Evolutionary conservation across 2,329 filamentous ascomycete genomes (phyloP).

Genomic region (Venturia pyrina): DNA sequence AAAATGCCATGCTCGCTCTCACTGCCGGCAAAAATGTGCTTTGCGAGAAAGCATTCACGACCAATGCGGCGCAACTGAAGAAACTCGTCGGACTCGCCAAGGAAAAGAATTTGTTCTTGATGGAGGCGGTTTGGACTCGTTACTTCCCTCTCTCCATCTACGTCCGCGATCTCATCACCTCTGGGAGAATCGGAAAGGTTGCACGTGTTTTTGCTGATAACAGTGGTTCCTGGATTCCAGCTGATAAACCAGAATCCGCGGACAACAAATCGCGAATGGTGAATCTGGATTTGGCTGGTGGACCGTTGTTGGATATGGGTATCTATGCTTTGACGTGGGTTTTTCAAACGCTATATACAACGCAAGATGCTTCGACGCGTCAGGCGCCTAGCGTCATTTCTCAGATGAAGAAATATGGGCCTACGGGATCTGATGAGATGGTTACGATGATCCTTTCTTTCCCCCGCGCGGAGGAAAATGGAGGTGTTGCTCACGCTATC

Average conservation of each 20-base stretch:
- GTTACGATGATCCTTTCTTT: conserved; percentile 73
- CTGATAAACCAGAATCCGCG: conserved; percentile 16
- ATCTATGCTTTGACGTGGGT: conserved; percentile 88
- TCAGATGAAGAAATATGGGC: conserved; percentile 60
- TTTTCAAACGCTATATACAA: conserved; percentile 77
- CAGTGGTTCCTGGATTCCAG: conserved; percentile 31
- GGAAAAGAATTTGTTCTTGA: conserved; percentile 48
- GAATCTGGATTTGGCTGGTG: conserved; percentile 72
- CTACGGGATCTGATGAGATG: conserved; percentile 67
- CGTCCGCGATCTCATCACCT: conserved; percentile 54
- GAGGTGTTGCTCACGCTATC: conserved; percentile 57
- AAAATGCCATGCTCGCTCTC: conserved; percentile 77
- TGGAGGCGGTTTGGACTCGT: conserved; percentile 71
- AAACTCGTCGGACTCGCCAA: conserved; percentile 62
- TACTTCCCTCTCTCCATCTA: conserved; percentile 78
- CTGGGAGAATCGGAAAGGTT: conserved; percentile 45
- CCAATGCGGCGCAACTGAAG: conserved; percentile 67
- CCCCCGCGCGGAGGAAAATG: conserved; percentile 43
- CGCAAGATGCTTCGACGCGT: conserved; percentile 50
- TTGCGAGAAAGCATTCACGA: conserved; percentile 84
- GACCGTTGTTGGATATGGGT: conserved; percentile 71
- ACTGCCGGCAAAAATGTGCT: conserved; percentile 79
- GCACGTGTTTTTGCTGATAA: conserved; percentile 47
- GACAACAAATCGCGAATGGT: conserved; percentile 65
- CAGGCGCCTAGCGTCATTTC: conserved; percentile 58